Percentiles rank a stretch among this genome's conserved stretches.
Evolutionary conservation across 2,329 filamentous ascomycete genomes (phyloP).

Genomic region (Penicillium paneum): DNA sequence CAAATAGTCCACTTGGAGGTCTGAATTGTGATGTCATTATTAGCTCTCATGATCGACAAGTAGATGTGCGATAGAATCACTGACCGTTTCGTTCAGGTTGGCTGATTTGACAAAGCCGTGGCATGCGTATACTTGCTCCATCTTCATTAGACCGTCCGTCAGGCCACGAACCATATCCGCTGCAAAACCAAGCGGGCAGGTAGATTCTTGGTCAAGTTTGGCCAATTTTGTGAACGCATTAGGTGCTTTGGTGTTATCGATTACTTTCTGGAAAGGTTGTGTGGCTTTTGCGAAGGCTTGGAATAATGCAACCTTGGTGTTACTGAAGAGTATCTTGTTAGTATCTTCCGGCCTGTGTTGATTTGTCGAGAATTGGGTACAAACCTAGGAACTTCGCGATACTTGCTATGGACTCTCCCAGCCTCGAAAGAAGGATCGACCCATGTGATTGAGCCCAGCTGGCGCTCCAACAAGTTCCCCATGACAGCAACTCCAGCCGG

Average conservation of each 20-base stretch:
- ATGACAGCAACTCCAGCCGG: constrained; percentile 59
- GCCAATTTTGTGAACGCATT: constrained; percentile 56
- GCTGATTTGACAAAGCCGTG: constrained; percentile 36
- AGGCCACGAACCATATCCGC: constrained; percentile 54
- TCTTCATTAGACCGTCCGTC: constrained; percentile 41
- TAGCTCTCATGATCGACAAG: constrained; percentile 4
- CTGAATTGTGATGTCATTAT: constrained; percentile 6
- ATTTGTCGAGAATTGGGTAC: constrained; percentile 4
- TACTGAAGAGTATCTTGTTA: constrained; percentile 36
- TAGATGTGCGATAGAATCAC: constrained; percentile 6
- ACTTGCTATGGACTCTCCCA: constrained; percentile 53
- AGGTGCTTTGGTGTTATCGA: constrained; percentile 47
- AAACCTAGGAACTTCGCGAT: constrained; percentile 59
- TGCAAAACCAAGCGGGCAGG: constrained; percentile 57
- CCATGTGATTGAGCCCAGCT: constrained; percentile 56
- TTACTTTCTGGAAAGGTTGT: constrained; percentile 52
- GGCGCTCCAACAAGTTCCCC: constrained; percentile 59
- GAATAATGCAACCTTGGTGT: constrained; percentile 62
- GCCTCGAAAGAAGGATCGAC: constrained; percentile 56
- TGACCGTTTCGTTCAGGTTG: constrained; percentile 30
- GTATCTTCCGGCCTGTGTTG: background rate
- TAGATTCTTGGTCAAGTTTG: constrained; percentile 54
- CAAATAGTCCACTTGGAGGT: constrained; percentile 34
- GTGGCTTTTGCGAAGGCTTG: constrained; percentile 55
- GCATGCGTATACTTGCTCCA: constrained; percentile 35